Evolutionary conservation across 208 protist species (phyloP).

Genomic region (Acanthamoeba castellanii): DNA sequence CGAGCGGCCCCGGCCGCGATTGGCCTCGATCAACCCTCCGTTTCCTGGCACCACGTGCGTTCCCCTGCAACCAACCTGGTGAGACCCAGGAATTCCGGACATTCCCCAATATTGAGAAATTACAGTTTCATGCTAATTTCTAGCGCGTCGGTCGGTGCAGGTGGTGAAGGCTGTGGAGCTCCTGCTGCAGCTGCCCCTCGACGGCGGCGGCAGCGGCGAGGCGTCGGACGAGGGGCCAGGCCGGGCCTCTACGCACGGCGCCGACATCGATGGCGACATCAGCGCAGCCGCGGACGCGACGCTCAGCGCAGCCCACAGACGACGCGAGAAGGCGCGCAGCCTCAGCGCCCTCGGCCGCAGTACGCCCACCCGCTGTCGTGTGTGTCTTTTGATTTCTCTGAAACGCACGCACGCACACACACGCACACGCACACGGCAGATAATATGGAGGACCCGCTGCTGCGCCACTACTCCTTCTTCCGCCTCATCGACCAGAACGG

Average conservation of each 20-base stretch:
- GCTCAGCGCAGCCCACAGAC: too few species aligned
- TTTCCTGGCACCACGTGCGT: neutral
- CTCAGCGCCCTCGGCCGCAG: neutral
- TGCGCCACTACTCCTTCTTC: constrained; percentile 3
- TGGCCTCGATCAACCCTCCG: neutral
- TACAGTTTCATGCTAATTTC: neutral
- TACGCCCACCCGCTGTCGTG: neutral
- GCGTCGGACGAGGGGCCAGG: neutral
- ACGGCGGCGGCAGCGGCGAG: neutral
- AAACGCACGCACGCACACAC: neutral
- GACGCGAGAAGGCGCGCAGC: neutral
- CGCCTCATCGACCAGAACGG: neutral
- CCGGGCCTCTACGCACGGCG: neutral
- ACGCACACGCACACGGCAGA: neutral
- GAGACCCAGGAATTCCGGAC: too few species aligned
- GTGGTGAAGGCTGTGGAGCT: neutral
- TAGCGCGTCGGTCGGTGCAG: neutral
- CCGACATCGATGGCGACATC: neutral
- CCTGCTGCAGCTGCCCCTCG: neutral
- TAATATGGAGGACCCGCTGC: neutral
- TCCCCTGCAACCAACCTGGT: too few species aligned
- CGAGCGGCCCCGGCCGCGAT: too few species aligned
- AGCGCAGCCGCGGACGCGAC: neutral
- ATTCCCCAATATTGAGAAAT: too few species aligned
- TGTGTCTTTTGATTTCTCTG: too few species aligned